Evolutionary conservation across 495 filamentous ascomycete species (phyloP), one percentile per base, ranked within the genome.

Genomic region (Jackrogersella minutella): DNA sequence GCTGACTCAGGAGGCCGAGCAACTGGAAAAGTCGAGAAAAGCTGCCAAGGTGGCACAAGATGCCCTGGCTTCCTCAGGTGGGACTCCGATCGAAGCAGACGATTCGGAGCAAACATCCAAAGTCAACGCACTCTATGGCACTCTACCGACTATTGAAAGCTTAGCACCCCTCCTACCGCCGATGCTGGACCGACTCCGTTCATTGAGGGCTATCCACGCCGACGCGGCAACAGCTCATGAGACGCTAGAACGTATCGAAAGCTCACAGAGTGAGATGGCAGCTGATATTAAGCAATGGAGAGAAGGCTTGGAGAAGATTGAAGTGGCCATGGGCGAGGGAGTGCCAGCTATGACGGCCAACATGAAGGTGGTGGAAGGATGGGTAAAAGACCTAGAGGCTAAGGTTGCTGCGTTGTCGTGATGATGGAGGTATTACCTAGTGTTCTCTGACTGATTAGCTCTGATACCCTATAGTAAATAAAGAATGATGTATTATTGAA

Each of bases 71-170:
- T 76, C 83, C 3, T 76, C 83, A 16, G 76, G 81, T 41, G 70
- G 75, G 22, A 46, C 72, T 49, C 67, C 69, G 54, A 39, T 64
- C 9, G 81, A 79, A 31, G 60, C 54, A 13, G 78, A 80, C 31
- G 84, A 84, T 26, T 82, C 86, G 31, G 92, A 96, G 70, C 86
- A 91, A 66, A 84, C 85, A 14, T 84, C 92, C 37, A 97, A 96
- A 75, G 90, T 98, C 73, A 94, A 96, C 69, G 93, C 93, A 2
- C 85, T 99, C 2, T 98, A 97, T 75, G 89, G 89, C 1, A 91
- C 91, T 13, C 83, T 99, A 4, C 88, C 92, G 5, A 94, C 92
- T 9, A 96, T 99, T 64, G 92, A 97, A 76, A 91, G 84, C 55
- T 80, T 98, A 11, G 84, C 91, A 3, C 95, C 96, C 5, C 78